Evolutionary conservation across 2,329 filamentous ascomycete genomes (phyloP).

Genomic region (Venturia carpophila): DNA sequence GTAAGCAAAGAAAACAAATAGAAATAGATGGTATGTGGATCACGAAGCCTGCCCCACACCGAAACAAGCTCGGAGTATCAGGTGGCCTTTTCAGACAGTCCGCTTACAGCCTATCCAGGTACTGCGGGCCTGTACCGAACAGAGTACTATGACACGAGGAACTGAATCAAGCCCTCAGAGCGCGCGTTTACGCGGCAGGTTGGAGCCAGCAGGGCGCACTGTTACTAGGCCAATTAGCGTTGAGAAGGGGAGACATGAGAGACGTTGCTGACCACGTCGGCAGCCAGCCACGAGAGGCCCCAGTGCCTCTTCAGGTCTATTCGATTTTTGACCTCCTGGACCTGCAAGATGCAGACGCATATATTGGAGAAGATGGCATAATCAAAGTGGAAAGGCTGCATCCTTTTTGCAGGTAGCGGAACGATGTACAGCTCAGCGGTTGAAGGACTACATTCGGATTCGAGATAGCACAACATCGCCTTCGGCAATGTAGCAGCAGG

Average conservation of each 20-base stretch:
- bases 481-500: neutral
- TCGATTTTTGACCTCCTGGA: neutral
- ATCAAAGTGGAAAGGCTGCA: neutral
- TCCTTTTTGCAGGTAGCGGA: neutral
- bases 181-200: neutral
- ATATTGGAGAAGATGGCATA: neutral
- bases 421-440: neutral
- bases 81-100: neutral
- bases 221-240: neutral
- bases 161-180: neutral
- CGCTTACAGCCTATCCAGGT: neutral
- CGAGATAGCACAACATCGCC: neutral
- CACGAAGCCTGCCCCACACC: neutral
- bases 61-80: neutral
- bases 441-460: neutral
- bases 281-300: neutral
- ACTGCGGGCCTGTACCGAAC: neutral
- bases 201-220: neutral
- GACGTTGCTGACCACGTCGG: neutral
- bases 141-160: neutral
- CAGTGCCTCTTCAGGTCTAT: neutral
- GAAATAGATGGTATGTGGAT: too few relatives aligned
- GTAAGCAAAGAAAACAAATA: too few relatives aligned
- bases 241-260: neutral
- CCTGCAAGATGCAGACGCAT: neutral